Base-by-base conservation (phyloP, 495 filamentous ascomycete species). In the Podospora conica region DNA sequence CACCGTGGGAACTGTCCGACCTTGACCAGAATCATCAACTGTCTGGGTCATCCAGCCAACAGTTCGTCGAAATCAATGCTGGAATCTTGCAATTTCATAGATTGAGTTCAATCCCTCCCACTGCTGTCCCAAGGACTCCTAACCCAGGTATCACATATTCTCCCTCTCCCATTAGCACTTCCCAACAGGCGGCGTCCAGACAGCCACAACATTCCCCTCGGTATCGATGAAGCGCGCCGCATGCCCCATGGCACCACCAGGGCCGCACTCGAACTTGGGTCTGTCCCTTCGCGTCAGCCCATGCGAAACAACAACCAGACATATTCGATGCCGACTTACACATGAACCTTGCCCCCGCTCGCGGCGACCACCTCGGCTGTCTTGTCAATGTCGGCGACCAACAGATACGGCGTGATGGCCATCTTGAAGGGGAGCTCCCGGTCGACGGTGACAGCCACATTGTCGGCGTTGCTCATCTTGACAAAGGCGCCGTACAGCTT, bases 401-500 rank as follows among this genome's bases (percentile, higher is more conserved):
- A 7, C 11, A 60, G 10, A 23, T 24, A 65, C 9, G 64, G 29
- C 8, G 60, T 24, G n/a, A 53, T 15, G 11, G 64, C 22, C 31
- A 53, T 65, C 56, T 65, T 65, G 57, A 33, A 23, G 12, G 27
- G 29, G 7, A 55, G 20, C 20, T 1, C 48, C n/a, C 7, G 12
- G n/a, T 65, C 64, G 9, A 58, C 64, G 11, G 60, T 58, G n/a
- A 33, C 22, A 22, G 64, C 64, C 11, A 65, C 40, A 9, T 24
- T 27, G 5, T 53, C 29, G 18, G 56, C n/a, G 18, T 59, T 54
- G 57, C 24, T 55, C 56, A 65, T 54, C 57, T 65, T 65, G 57
- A 65, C 33, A 33, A 65, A 65, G 24, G 64, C 64, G n/a, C 64
- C 64, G 57, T 60, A 60, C 7, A 65, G 29, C 9, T 31, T 59